These are phyloP conservation scores for Stagonosporopsis cucurbitacearum DNA, from an alignment of 2,329 filamentous ascomycete species.

Conservation along the genomic window DNA sequence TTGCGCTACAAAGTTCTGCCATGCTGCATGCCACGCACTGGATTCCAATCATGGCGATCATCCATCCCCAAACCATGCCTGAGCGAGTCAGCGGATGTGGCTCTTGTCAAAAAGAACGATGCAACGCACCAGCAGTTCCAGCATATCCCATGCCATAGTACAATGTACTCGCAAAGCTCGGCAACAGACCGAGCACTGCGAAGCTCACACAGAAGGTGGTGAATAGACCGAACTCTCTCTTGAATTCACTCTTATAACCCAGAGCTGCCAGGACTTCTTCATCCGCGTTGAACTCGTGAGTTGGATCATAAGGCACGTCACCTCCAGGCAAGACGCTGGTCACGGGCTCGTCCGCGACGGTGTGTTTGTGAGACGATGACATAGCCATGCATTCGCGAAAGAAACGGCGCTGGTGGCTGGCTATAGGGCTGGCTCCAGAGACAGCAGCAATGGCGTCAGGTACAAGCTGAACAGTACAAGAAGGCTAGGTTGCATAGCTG, in stretches of 20 bases:
- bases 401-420: constrained; percentile 1
- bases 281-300: constrained; percentile 58
- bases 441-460: constrained; percentile 1
- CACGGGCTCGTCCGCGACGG: constrained; percentile 58
- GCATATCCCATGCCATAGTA: constrained; percentile 69
- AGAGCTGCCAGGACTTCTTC: constrained; percentile 68
- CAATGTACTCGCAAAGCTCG: constrained; percentile 74
- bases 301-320: constrained; percentile 56
- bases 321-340: constrained; percentile 59
- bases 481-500: background rate
- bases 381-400: constrained; percentile 9
- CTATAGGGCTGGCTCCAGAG: background rate
- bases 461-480: background rate
- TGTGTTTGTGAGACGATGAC: constrained; percentile 14
- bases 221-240: constrained; percentile 75
- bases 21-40: constrained; percentile 70
- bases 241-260: constrained; percentile 69
- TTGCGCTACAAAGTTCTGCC: constrained; percentile 74
- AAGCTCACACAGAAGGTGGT: constrained; percentile 78
- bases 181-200: constrained; percentile 73
- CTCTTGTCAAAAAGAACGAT: background rate
- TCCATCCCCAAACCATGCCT: constrained; percentile 79
- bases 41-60: constrained; percentile 75
- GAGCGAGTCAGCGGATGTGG: constrained; percentile 25
- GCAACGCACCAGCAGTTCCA: constrained; percentile 48